A percentile compares a stretch with the other conserved stretches of the same genome.
Conservation (phyloP, 73 alveolate species). For the Durusdinium trenchii region DNA sequence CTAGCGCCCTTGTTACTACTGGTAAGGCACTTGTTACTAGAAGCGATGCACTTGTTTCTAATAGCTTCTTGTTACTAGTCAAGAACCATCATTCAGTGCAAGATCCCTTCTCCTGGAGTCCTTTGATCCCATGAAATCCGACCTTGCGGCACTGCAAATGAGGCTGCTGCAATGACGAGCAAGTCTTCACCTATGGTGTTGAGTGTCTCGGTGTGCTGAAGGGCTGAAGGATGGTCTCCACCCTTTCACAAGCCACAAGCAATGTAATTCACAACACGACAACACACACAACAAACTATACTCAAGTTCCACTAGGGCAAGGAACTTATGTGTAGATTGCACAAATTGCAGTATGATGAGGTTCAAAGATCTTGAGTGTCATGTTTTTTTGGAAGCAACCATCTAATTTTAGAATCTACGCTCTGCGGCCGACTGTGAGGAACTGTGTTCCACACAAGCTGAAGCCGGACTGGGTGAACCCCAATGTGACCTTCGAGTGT, state of each 20-base stretch:
- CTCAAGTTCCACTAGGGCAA: no score
- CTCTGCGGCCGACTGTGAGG: conserved; percentile 1
- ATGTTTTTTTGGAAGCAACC: not conserved
- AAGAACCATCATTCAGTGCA: no score
- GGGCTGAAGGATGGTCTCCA: no score
- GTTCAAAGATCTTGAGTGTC: not conserved
- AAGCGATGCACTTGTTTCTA: not conserved
- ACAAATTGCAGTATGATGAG: not conserved
- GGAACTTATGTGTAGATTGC: not conserved
- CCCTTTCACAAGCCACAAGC: no score
- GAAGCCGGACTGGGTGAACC: not conserved
- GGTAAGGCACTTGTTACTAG: no score
- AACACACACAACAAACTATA: no score
- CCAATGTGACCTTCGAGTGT: conserved; percentile 25
- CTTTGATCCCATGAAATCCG: no score
- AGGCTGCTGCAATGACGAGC: conserved; percentile 84
- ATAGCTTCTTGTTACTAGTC: not conserved
- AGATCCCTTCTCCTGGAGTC: no score
- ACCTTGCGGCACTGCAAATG: no score
- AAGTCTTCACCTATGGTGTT: conserved; percentile 68
- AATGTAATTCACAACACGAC: no score
- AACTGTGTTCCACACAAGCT: conserved; percentile 3
- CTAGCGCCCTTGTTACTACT: no score
- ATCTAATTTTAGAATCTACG: not conserved
- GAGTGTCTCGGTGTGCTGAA: conserved; percentile 37